phyloP scores from a whole-genome alignment of 2,329 filamentous ascomycete species.

The Cladosporium phlei region DNA sequence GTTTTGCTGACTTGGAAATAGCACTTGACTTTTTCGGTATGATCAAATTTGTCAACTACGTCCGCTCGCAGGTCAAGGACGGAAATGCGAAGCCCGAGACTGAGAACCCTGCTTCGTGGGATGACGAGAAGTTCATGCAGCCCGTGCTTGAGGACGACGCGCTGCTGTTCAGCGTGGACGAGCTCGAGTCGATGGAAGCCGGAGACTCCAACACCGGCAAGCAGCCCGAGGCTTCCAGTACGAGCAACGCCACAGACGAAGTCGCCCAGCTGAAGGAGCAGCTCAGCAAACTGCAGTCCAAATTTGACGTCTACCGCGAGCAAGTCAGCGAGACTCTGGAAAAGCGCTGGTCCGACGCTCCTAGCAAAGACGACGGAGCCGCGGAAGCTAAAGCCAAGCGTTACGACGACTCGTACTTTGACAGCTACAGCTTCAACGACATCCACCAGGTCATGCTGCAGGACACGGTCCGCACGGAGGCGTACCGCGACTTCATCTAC shows the following conservation, averaged over 20 bases:
- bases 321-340: conserved; percentile 24
- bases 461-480: conserved; percentile 79
- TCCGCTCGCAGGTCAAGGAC: conserved; percentile 39
- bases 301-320: conserved; percentile 22
- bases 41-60: conserved; percentile 47
- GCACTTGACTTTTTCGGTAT: conserved; percentile 42
- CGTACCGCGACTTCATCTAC: conserved; percentile 94
- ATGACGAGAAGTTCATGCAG: conserved; percentile 75
- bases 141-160: conserved; percentile 87
- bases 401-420: conserved; percentile 24
- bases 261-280: conserved; percentile 19
- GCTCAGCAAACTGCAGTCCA: conserved; percentile 17
- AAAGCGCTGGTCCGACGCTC: conserved; percentile 22
- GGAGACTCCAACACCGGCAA: not conserved
- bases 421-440: conserved; percentile 35
- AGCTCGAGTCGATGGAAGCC: conserved; percentile 48
- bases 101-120: conserved; percentile 59
- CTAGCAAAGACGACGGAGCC: conserved; percentile 12
- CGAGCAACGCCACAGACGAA: conserved; percentile 13
- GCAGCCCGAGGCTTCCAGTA: conserved; percentile 1
- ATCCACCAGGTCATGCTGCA: conserved; percentile 97
- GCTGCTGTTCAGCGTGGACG: conserved; percentile 80
- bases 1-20: conserved; percentile 17
- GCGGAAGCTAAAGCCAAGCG: conserved; percentile 17
- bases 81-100: conserved; percentile 47